These are phyloP conservation scores for Davidsoniella eucalypti DNA, from an alignment of 2,329 filamentous ascomycete genomes.

Conservation along the genomic window DNA sequence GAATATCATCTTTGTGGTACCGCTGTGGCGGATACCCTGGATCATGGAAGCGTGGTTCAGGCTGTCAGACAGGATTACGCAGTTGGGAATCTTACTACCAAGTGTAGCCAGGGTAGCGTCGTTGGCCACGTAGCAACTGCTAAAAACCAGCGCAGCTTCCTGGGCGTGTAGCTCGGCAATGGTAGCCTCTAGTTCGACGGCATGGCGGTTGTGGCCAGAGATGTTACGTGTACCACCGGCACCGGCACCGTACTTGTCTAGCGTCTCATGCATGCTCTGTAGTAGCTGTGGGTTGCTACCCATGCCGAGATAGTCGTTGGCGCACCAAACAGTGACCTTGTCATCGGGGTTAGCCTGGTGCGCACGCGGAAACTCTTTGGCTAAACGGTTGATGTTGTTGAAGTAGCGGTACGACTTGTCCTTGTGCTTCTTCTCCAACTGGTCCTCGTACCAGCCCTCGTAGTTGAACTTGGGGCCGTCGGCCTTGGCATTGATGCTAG, in stretches of 20 bases:
- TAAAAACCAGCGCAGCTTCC: constrained; percentile 84
- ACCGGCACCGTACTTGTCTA: constrained; percentile 88
- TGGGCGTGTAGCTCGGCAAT: constrained; percentile 82
- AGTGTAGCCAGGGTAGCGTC: constrained; percentile 91
- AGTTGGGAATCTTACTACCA: constrained; percentile 91
- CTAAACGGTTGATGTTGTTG: constrained; percentile 98
- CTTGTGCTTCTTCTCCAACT: constrained; percentile 97
- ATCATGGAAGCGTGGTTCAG: constrained; percentile 99
- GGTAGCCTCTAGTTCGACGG: constrained; percentile 64
- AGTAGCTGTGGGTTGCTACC: constrained; percentile 77
- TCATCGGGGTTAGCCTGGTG: constrained; percentile 76
- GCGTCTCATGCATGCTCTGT: constrained; percentile 80
- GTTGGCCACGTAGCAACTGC: constrained; percentile 95
- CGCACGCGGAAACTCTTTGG: constrained; percentile 87
- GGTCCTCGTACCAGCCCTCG: constrained; percentile 68
- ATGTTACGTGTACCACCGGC: constrained; percentile 95
- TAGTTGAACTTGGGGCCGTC: constrained; percentile 62
- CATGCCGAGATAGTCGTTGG: constrained; percentile 98
- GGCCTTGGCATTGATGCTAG: constrained; percentile 16
- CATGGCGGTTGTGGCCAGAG: constrained; percentile 92
- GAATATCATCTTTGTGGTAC: constrained; percentile 94
- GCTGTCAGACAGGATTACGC: constrained; percentile 94
- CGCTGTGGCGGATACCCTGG: constrained; percentile 93
- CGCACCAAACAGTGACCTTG: constrained; percentile 94
- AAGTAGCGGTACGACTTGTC: constrained; percentile 99